Evolutionary conservation across 208 protist species (phyloP).

Genomic region (Wallacemonas rigidus): DNA sequence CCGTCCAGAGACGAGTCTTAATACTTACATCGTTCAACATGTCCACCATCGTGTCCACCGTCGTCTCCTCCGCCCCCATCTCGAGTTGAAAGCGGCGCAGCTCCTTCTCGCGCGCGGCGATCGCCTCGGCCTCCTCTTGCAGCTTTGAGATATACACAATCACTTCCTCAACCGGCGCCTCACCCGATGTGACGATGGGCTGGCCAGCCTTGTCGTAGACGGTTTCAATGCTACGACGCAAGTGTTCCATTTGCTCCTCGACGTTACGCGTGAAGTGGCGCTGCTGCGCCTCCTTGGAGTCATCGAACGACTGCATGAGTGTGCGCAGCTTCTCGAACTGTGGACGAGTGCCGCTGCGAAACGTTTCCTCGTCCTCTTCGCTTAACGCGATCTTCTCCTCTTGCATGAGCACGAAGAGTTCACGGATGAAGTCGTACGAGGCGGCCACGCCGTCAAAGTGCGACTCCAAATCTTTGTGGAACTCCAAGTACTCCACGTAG

Average conservation of each 20-base stretch:
- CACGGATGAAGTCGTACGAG: conserved; percentile 90
- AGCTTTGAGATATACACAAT: conserved; percentile 85
- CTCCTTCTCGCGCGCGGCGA: conserved; percentile 87
- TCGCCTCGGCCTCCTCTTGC: conserved; percentile 75
- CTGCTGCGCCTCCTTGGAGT: conserved; percentile 89
- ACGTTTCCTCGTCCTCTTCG: conserved; percentile 91
- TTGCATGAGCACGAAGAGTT: conserved; percentile 87
- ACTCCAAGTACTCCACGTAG: conserved; percentile 91
- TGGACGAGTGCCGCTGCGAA: conserved; percentile 88
- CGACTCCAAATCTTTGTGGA: conserved; percentile 77
- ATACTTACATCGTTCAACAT: conserved; percentile 93
- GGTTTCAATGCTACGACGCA: conserved; percentile 86
- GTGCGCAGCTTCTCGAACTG: conserved; percentile 93
- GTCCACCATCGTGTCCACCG: conserved; percentile 88
- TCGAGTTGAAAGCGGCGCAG: conserved; percentile 87
- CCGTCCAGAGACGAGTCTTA: conserved; percentile 86
- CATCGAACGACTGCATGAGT: conserved; percentile 86
- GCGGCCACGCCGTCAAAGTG: conserved; percentile 80
- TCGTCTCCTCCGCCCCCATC: conserved; percentile 90
- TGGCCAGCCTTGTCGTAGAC: conserved; percentile 87
- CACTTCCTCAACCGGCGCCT: conserved; percentile 74
- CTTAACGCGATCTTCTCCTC: conserved; percentile 88
- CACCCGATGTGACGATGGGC: conserved; percentile 86
- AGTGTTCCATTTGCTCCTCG: conserved; percentile 92
- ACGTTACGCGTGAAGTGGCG: conserved; percentile 92